phyloP scores from a whole-genome alignment of 345 rosid species.

The Eucalyptus polyanthemos region DNA sequence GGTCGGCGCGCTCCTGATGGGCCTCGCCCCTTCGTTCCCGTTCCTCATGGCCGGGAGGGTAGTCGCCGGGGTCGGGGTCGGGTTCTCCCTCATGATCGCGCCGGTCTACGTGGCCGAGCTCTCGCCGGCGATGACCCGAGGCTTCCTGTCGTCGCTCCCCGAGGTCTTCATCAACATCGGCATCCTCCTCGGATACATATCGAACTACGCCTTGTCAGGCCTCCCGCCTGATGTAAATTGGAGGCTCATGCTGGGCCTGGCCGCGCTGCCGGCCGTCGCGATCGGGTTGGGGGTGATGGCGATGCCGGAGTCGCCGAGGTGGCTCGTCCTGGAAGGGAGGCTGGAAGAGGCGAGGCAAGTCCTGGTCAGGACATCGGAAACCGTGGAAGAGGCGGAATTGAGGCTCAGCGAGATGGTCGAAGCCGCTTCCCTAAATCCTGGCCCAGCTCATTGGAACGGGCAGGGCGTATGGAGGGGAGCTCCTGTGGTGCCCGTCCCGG shows the following conservation, averaged over 20 bases:
- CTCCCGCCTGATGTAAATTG: constrained; percentile 34
- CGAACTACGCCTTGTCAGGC: constrained; percentile 41
- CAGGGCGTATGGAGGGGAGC: constrained; percentile 52
- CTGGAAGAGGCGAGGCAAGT: constrained; percentile 40
- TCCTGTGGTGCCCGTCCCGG: constrained; percentile 30
- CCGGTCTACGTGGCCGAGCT: constrained; percentile 53
- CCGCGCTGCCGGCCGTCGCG: constrained; percentile 32
- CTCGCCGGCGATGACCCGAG: constrained; percentile 46
- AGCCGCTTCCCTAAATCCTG: constrained; percentile 6
- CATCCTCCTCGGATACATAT: constrained; percentile 49
- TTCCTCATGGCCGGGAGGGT: constrained; percentile 50
- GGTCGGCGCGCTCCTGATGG: constrained; percentile 54
- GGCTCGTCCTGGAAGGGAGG: constrained; percentile 52
- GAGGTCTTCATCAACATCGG: constrained; percentile 60
- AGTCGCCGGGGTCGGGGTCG: constrained; percentile 68
- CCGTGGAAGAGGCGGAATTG: constrained; percentile 29
- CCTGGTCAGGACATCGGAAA: constrained; percentile 28
- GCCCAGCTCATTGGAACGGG: constrained; percentile 8
- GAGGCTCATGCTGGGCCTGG: constrained; percentile 65
- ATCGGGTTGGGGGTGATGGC: constrained; percentile 38
- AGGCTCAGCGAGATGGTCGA: constrained; percentile 35
- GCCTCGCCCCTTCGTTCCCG: constrained; percentile 40
- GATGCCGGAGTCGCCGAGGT: constrained; percentile 76
- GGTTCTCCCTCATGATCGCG: constrained; percentile 56
- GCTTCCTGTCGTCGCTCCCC: constrained; percentile 57